These are phyloP conservation scores for Neohortaea acidophila DNA, from an alignment of 495 filamentous ascomycete species.

Conservation along the genomic window DNA sequence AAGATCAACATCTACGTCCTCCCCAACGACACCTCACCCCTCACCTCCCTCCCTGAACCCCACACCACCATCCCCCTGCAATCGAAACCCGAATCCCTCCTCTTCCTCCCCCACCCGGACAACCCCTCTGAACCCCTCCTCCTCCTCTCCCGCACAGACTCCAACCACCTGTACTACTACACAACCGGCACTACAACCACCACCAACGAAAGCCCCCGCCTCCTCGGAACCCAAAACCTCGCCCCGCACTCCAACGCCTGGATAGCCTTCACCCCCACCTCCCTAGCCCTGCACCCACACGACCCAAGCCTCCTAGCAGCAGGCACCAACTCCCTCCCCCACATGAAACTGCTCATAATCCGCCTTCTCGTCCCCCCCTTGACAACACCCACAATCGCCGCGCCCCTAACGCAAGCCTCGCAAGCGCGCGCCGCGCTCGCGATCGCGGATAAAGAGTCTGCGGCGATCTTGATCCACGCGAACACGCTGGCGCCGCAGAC, in stretches of 20 bases:
- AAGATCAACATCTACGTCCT: constrained; percentile 39
- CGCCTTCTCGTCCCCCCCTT: constrained; percentile 37
- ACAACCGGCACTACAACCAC: too few species aligned
- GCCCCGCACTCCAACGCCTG: constrained; percentile 50
- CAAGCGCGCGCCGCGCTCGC: constrained; percentile 36
- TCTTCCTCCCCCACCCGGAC: constrained; percentile 39
- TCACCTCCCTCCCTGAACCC: constrained; percentile 24
- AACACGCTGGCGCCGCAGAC: constrained; percentile 54
- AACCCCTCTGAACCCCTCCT: constrained; percentile 32
- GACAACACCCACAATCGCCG: constrained; percentile 1
- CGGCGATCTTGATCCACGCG: constrained; percentile 42
- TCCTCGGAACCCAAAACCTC: constrained; percentile 44
- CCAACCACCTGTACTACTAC: constrained; percentile 48
- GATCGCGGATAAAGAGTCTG: constrained; percentile 42
- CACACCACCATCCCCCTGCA: constrained; percentile 35
- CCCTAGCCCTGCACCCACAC: constrained; percentile 39
- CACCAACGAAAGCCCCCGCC: constrained; percentile 22
- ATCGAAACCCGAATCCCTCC: constrained; percentile 47
- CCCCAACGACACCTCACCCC: constrained; percentile 19
- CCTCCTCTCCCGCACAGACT: constrained; percentile 44
- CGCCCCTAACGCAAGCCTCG: constrained; percentile 28
- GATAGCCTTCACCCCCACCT: constrained; percentile 47
- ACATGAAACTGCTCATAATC: constrained; percentile 53
- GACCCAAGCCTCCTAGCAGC: constrained; percentile 44
- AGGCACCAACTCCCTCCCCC: constrained; percentile 45